Percentiles rank a stretch among this genome's conserved stretches.
Conservation (phyloP, 2,329 filamentous ascomycete genomes). For the Colletotrichum spaethianum region DNA sequence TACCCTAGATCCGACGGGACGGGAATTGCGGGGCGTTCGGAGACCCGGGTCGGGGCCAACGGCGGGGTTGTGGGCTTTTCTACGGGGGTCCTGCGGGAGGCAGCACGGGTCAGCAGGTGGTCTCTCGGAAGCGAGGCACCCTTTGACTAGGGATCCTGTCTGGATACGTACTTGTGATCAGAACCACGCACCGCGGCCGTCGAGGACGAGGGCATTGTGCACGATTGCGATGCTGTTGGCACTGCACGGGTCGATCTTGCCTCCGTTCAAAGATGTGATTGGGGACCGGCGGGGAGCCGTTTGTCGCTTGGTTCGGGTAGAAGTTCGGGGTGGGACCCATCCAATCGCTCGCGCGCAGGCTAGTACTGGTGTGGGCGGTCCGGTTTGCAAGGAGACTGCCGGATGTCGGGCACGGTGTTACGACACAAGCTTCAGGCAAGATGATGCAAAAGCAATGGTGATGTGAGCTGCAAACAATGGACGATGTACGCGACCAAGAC, state of each 20-base stretch:
- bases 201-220: constrained; percentile 28
- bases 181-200: constrained; percentile 11
- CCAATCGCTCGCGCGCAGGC: background rate
- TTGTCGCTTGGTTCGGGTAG: background rate
- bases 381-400: background rate
- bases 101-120: background rate
- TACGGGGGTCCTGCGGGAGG: background rate
- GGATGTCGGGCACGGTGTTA: background rate
- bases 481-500: constrained; percentile 17
- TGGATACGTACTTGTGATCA: constrained; percentile 4
- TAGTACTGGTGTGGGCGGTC: background rate
- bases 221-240: background rate
- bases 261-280: background rate
- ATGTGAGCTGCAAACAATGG: background rate
- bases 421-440: background rate
- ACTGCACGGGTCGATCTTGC: background rate
- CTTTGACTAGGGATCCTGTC: background rate
- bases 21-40: constrained; percentile 31
- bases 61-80: constrained; percentile 11
- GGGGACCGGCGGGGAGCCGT: background rate
- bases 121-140: background rate
- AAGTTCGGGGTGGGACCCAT: constrained; percentile 1
- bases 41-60: background rate
- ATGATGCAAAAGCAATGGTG: background rate
- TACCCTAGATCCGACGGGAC: constrained; percentile 17